phyloP scores from a whole-genome alignment of 768 basidiomycete species.

The Gymnopilus dilepis region DNA sequence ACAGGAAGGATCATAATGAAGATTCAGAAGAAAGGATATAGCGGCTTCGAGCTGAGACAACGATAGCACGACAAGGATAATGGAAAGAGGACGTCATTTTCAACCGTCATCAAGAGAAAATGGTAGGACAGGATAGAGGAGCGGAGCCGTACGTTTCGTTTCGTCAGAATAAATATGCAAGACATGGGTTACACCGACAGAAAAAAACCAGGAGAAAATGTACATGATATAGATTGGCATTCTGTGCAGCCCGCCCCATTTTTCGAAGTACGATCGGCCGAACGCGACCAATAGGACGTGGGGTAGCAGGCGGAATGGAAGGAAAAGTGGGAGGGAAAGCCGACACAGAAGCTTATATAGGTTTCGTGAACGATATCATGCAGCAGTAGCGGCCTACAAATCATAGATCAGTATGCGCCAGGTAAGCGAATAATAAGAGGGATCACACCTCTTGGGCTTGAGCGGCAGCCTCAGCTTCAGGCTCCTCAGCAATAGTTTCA shows the following conservation, averaged over 20 bases:
- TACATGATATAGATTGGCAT: slow-evolving; percentile 23
- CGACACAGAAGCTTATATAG: slow-evolving; percentile 7
- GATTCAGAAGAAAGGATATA: slow-evolving; percentile 11
- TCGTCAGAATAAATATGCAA: slow-evolving; percentile 27
- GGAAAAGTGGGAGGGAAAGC: not conserved
- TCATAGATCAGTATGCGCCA: not conserved
- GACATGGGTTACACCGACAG: slow-evolving; percentile 25
- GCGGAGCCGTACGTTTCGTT: slow-evolving; percentile 27
- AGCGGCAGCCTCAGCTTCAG: slow-evolving; percentile 45
- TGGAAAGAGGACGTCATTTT: slow-evolving; percentile 9
- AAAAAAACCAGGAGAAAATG: slow-evolving; percentile 16
- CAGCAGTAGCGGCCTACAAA: slow-evolving; percentile 2
- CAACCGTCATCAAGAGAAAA: slow-evolving; percentile 19
- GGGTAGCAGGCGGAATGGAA: slow-evolving; percentile 7
- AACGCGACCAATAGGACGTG: slow-evolving; percentile 6
- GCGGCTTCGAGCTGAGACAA: slow-evolving; percentile 14
- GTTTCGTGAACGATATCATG: not conserved
- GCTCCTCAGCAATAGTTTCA: slow-evolving; percentile 63
- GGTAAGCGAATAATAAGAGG: not conserved
- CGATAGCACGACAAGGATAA: slow-evolving; percentile 24
- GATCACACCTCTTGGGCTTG: slow-evolving; percentile 20
- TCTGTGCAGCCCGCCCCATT: slow-evolving; percentile 21
- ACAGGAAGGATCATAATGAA: slow-evolving; percentile 12
- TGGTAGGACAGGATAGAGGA: slow-evolving; percentile 11
- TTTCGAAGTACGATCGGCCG: slow-evolving; percentile 9